A percentile compares a stretch with the other conserved stretches of the same genome.
Conservation (phyloP, 768 basidiomycete genomes). For the Leccinum arenicola region DNA sequence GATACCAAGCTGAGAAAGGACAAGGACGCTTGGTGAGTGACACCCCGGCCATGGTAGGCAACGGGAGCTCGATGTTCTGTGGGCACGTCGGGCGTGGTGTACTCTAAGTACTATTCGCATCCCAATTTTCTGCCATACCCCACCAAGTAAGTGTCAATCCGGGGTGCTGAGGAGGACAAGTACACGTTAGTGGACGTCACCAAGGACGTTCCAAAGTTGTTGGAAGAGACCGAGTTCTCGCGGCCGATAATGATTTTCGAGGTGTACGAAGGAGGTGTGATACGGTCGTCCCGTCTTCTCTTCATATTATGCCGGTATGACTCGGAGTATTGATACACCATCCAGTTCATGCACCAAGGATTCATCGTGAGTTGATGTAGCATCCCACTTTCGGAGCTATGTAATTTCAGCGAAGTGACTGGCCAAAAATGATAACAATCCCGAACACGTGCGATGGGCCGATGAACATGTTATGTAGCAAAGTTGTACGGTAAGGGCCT, state of each 20-base stretch:
- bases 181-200: slow-evolving; percentile 72
- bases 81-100: background rate
- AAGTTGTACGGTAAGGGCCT: too few species aligned
- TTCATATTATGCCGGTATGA: background rate
- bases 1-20: slow-evolving; percentile 59
- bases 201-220: slow-evolving; percentile 37
- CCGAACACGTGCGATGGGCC: too few species aligned
- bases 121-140: slow-evolving; percentile 79
- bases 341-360: slow-evolving; percentile 86
- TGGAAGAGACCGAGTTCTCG: slow-evolving; percentile 84
- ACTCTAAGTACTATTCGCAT: slow-evolving; percentile 74
- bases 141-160: slow-evolving; percentile 66
- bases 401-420: too few species aligned
- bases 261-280: slow-evolving; percentile 85
- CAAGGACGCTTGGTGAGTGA: slow-evolving; percentile 74
- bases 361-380: slow-evolving; percentile 55
- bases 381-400: too few species aligned
- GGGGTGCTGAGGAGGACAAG: slow-evolving; percentile 75
- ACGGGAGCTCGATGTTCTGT: background rate
- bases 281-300: slow-evolving; percentile 31
- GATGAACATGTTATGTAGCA: too few species aligned
- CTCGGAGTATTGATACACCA: too few species aligned
- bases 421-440: too few species aligned
- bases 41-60: background rate
- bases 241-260: slow-evolving; percentile 70